Evolutionary conservation across 441 rosid species (phyloP), one percentile per base, ranked within the genome.

Genomic region (Arabidopsis lyrata): DNA sequence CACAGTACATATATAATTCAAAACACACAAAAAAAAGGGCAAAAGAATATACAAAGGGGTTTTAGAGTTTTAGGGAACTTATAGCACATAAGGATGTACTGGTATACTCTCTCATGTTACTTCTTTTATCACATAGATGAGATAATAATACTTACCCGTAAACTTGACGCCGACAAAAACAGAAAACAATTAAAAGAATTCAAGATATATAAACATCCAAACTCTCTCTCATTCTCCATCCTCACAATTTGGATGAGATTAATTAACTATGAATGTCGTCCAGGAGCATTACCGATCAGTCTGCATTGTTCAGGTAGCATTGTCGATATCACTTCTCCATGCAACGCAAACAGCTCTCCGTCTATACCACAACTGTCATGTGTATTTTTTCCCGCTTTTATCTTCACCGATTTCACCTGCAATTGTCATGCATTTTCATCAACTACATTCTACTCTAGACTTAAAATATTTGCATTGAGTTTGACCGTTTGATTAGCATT

Each of bases 341-440:
- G 84, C 55, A 95, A 90, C 16, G 88, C 84, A 63, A 95, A 95
- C 70, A 91, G 78, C 83, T 95, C 99, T 36, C 99, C 99, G 45
- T 95, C 98, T 72, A 95, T 93, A 53, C 99, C 98, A 63, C 97
- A 93, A 65, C 93, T 88, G 76, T 81, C 90, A 72, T 90, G 97
- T 8, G 90, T 86, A 71, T 84, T 93, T 84, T 90, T 93, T 16
- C 84, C 89, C 8, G 91, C 81, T 74, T 85, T 95, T 44, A 95
- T 86, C 87, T 85, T 93, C 76, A 95, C 89, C 22, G 99, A 87
- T 70, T 82, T 93, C 70, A 95, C 99, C 98, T 93, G 86, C 77
- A 73, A 44, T 27, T 38, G 2, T 49, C 61, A 31, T 57, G 16
- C 27, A 57, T 32, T 69, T 69, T 38, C 0, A 63, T 68, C 65